Conservation (phyloP, 169 alveolate genomes). For the Eimeria necatrix region DNA sequence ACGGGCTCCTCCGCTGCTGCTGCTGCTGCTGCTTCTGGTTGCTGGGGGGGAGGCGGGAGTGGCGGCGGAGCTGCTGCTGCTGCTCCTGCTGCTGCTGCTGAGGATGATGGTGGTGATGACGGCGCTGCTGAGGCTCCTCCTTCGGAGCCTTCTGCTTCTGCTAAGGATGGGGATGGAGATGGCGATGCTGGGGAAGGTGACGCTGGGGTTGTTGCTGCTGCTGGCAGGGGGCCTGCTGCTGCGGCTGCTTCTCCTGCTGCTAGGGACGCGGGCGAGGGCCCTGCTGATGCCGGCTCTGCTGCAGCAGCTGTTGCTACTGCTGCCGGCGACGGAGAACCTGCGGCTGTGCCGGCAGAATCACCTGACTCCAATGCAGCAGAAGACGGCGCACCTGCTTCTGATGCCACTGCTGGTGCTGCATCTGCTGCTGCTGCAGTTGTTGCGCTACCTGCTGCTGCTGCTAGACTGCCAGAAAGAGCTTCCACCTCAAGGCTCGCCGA, state of each 20-base stretch:
- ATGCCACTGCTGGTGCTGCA: neutral
- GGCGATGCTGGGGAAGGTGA: neutral
- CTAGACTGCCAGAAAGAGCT: neutral
- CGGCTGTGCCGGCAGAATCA: neutral
- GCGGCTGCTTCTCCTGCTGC: neutral
- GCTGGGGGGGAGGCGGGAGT: no score
- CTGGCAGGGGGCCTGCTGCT: neutral
- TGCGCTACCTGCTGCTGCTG: neutral
- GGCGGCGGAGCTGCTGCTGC: neutral
- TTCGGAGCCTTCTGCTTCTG: neutral
- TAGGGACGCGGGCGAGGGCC: neutral
- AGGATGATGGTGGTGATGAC: neutral
- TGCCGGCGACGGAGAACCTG: neutral
- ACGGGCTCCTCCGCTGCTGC: neutral
- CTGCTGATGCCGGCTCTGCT: neutral
- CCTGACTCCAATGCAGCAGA: neutral
- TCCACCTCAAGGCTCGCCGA: neutral
- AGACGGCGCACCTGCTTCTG: neutral
- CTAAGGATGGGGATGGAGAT: neutral
- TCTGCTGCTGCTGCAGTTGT: neutral
- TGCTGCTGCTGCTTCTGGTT: neutral
- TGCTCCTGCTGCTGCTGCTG: neutral
- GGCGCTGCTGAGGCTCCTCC: neutral
- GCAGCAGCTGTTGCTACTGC: neutral
- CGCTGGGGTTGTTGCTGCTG: neutral